Base-by-base conservation (phyloP, 306 rosid genomes). In the Castanospermum australe region DNA sequence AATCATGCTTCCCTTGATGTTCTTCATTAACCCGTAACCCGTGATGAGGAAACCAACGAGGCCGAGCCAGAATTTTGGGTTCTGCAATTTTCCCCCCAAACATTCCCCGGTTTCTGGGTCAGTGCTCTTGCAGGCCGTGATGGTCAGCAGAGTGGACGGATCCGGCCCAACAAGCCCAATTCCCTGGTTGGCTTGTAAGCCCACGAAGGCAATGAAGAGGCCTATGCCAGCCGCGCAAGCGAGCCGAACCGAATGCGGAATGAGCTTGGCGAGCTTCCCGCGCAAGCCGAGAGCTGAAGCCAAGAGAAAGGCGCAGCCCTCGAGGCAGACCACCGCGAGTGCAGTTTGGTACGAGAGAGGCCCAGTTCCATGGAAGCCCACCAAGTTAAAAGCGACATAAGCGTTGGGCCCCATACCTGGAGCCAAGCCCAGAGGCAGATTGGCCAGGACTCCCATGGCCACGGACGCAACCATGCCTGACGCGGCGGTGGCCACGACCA, bases 371-470 rank as follows among this genome's bases (percentile, higher is more conserved):
- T 91, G 98, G 77, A 77, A 90, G 22, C 99, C 99, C 44, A 95
- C 98, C 25, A 95, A 51, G 76, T 88, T 91, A 61, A 91, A 95
- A 33, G 98, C 88, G 1, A 95, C 13, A 41, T 91, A 93, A 8
- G 94, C 99, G 67, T 95, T 95, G 22, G 98, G 89, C 68, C 98
- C 99, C 99, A 95, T 95, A 4, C 89, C 99, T 0, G 99, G 99
- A 1, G 98, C 98, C 39, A 93, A 72, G 45, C 96, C 99, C 10
- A 95, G 74, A 4, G 99, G 99, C 38, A 95, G 82, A 51, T 95
- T 95, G 2, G 98, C 98, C 0, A 90, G 57, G 12, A 93, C 21
- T 18, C 99, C 99, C 98, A 96, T 96, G 1, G 88, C 90, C 24
- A 96, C 15, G 0, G 93, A 91, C 6, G 93, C 89, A 15, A 88